phyloP scores from a whole-genome alignment of 2,329 filamentous ascomycete species.

The Colletotrichum tropicicola region DNA sequence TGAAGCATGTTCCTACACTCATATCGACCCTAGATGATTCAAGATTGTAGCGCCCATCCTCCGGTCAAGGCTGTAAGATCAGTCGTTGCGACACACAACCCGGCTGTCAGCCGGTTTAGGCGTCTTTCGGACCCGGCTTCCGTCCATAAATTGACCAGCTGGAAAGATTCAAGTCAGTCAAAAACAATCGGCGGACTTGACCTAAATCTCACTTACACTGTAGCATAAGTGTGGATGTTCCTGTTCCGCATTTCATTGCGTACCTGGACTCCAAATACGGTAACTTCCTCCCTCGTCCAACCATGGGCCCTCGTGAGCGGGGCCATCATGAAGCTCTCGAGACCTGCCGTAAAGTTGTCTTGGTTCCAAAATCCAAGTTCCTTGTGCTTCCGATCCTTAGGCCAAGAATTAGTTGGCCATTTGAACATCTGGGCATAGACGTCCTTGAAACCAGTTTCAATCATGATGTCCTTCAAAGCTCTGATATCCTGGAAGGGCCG shows the following conservation, averaged over 20 bases:
- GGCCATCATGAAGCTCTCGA: background rate
- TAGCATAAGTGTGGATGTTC: background rate
- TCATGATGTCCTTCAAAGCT: constrained; percentile 47
- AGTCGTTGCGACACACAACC: too few relatives aligned
- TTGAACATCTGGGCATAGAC: constrained; percentile 56
- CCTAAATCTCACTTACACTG: background rate
- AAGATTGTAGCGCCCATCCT: too few relatives aligned
- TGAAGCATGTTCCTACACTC: too few relatives aligned
- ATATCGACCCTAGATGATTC: too few relatives aligned
- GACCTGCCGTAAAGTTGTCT: background rate
- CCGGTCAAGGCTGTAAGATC: too few relatives aligned
- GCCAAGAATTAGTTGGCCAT: constrained; percentile 61
- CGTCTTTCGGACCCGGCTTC: background rate
- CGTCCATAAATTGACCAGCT: background rate
- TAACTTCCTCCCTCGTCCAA: background rate
- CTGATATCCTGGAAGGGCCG: constrained; percentile 37
- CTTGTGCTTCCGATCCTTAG: constrained; percentile 58
- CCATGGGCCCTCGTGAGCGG: background rate
- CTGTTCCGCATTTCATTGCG: background rate
- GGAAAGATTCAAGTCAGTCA: background rate
- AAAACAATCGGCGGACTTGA: background rate
- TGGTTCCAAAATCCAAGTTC: constrained; percentile 49
- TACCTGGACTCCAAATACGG: background rate
- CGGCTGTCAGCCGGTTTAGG: too few relatives aligned
- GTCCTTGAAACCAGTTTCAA: constrained; percentile 61